Conservation (phyloP, 768 basidiomycete genomes). For the Steccherinum ochraceum region DNA sequence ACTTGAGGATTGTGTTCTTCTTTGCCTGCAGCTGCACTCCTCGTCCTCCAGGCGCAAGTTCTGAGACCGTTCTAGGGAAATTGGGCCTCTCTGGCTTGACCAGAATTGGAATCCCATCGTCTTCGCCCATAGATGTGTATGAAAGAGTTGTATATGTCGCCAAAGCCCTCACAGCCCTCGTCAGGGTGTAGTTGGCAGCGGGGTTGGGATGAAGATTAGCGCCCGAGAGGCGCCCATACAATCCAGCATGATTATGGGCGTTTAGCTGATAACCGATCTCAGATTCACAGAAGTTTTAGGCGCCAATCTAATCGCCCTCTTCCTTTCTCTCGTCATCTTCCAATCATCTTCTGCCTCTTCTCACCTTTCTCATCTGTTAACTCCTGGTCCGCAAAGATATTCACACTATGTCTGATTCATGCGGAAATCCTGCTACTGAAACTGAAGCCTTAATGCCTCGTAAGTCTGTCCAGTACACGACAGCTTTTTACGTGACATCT, state of each 20-base stretch:
- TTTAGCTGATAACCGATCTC: background rate
- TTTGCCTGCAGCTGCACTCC: conserved; percentile 26
- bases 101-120: background rate
- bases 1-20: conserved; percentile 75
- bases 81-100: background rate
- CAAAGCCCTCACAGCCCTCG: too few species aligned
- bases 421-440: conserved; percentile 59
- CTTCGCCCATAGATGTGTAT: background rate
- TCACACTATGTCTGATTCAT: conserved; percentile 19
- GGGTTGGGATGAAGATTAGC: too few species aligned
- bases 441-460: conserved; percentile 62
- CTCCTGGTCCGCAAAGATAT: too few species aligned
- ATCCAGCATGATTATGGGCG: too few species aligned
- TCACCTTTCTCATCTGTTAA: too few species aligned
- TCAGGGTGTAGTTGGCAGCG: too few species aligned
- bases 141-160: too few species aligned
- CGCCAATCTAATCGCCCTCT: background rate
- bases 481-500: background rate
- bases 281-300: background rate
- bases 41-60: background rate
- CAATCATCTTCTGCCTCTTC: background rate
- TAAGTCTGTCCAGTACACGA: conserved; percentile 28
- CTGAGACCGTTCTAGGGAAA: background rate
- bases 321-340: background rate
- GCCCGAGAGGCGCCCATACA: too few species aligned